A percentile compares a stretch with the other conserved stretches of the same genome.
Conservation (phyloP, 1,139 yeast species). For the Yamadazyma taylorii region DNA sequence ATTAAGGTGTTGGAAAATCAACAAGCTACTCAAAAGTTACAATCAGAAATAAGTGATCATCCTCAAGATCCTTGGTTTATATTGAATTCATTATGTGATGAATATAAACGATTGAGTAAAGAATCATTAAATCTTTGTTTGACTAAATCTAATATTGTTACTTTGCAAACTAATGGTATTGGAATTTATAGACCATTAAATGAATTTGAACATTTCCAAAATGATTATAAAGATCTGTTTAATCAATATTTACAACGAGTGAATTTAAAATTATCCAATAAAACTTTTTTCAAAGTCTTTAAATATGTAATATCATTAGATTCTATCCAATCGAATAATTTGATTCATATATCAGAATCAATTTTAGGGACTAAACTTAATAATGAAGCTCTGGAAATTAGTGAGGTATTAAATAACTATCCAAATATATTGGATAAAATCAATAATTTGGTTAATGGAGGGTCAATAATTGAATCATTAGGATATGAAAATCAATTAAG, state of each 20-base stretch:
- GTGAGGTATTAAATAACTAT: slow-evolving; percentile 23
- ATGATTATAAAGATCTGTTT: slow-evolving; percentile 17
- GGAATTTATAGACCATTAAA: slow-evolving; percentile 36
- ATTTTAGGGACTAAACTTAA: slow-evolving; percentile 9
- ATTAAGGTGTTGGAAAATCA: slow-evolving; percentile 13
- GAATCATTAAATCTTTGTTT: slow-evolving; percentile 42
- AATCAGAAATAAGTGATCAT: slow-evolving; percentile 3
- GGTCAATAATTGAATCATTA: slow-evolving; percentile 6
- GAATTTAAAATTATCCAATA: slow-evolving; percentile 23
- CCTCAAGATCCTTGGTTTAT: slow-evolving; percentile 47
- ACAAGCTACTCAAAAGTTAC: slow-evolving; percentile 2
- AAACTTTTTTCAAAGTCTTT: slow-evolving; percentile 24
- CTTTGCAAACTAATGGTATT: slow-evolving; percentile 36
- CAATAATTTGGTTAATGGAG: slow-evolving; percentile 19
- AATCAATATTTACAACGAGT: slow-evolving; percentile 7
- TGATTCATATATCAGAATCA: slow-evolving; percentile 9
- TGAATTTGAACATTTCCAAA: slow-evolving; percentile 27
- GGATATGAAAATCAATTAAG: slow-evolving; percentile 9
- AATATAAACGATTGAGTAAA: slow-evolving; percentile 55
- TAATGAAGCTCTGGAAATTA: slow-evolving; percentile 7
- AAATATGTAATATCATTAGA: slow-evolving; percentile 6
- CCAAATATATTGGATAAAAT: slow-evolving; percentile 16
- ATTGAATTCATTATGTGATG: slow-evolving; percentile 64
- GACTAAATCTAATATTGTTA: slow-evolving; percentile 11
- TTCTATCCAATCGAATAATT: slow-evolving; percentile 4